Evolutionary conservation across 1,284 basidiomycete species (phyloP), one percentile per base, ranked within the genome.

Genomic region (Pyrrhoderma noxium): DNA sequence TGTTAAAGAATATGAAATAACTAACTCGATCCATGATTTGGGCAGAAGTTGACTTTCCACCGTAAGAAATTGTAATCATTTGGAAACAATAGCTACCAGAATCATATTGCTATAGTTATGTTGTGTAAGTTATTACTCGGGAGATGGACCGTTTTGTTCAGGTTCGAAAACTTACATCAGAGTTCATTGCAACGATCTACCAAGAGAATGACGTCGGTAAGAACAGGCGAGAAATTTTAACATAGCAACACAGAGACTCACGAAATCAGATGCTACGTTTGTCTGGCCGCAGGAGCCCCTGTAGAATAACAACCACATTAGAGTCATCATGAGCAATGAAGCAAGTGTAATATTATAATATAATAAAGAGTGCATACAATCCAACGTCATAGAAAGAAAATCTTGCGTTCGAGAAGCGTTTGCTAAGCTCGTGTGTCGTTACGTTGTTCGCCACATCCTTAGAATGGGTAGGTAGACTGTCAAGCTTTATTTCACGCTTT

Each of bases 1-100:
- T 13, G 45, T 13, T 51, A 7, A 16, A 8, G 16, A 40, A 18
- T 40, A 18, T 22, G 38, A 16, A 40, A 42, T 13, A 9, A 63
- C 70, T 47, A 50, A 84, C 83, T 73, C 75, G 72, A 65, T 91
- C 89, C 60, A 73, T 73, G 57, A 93, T 78, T 7, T 65, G 70
- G 1, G 88, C 89, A 14, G 63, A 59, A 8, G 78, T 70, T 2
- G 77, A 74, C 64, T 80, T 82, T 57, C 85, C 86, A 34, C 73
- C 69, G 63, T 75, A 80, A 3, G 73, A 68, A 62, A 92, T 85
- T 31, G 76, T 79, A 58, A 91, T 80, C 16, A 59, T 61, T 65
- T 79, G 67, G 62, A 76, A 79, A 65, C 89, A 90, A 43, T 75
- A 45, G 13, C 75, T 68, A n/a, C 79, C 77, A 41, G 79, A 55